These are phyloP conservation scores for Diospyros kaki DNA, from an alignment of 148 eudicot genomes.

Conservation along the genomic window DNA sequence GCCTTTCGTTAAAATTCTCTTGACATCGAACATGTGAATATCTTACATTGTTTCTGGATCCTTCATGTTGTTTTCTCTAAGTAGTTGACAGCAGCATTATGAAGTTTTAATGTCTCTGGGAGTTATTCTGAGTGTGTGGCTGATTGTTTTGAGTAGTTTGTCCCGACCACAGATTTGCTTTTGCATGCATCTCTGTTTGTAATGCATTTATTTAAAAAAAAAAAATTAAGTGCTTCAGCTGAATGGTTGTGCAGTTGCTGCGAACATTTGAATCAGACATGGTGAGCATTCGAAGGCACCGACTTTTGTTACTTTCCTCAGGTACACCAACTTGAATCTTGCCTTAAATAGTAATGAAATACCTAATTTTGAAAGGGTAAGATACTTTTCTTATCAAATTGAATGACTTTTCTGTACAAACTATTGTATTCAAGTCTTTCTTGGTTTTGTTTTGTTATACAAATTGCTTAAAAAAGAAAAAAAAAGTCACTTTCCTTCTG, in stretches of 20 bases:
- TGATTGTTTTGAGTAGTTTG: neutral
- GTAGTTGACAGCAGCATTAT: neutral
- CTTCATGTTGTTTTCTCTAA: neutral
- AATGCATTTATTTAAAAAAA: neutral
- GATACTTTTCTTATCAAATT: neutral
- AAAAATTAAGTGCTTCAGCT: neutral
- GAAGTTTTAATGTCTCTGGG: neutral
- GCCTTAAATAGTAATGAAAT: neutral
- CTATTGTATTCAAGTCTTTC: neutral
- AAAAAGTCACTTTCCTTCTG: neutral
- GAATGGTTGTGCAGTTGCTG: slow-evolving; percentile 3
- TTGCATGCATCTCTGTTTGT: neutral
- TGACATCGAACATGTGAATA: neutral
- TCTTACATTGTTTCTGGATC: neutral
- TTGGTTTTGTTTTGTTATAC: no score
- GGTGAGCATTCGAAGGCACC: slow-evolving; percentile 55
- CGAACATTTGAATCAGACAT: slow-evolving; percentile 19
- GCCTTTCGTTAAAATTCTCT: neutral
- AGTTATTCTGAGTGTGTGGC: no score
- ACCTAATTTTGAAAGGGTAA: neutral
- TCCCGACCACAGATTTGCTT: neutral
- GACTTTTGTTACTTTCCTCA: slow-evolving; percentile 38
- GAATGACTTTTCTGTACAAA: neutral
- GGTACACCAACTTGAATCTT: slow-evolving; percentile 23
- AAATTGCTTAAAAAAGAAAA: no score